Percentiles rank a stretch among this genome's conserved stretches.
These are phyloP conservation scores for Trametes polyzona DNA, from an alignment of 1,284 basidiomycete species.

Conservation along the genomic window DNA sequence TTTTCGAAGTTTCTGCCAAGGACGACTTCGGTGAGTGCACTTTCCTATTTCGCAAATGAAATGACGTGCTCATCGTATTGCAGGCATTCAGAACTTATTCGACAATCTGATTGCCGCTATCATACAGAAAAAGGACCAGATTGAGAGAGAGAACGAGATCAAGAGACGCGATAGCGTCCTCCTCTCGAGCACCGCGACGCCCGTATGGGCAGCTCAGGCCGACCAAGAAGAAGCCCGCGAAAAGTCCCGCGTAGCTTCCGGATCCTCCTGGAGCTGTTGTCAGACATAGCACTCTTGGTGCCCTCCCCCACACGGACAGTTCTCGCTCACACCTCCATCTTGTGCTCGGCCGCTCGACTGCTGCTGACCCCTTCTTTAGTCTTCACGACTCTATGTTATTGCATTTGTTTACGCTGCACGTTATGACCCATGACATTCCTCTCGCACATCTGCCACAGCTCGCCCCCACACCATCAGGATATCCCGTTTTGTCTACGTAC, in stretches of 20 bases:
- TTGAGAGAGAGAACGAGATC: slow-evolving; percentile 77
- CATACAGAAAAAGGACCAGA: slow-evolving; percentile 73
- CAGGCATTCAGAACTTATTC: slow-evolving; percentile 80
- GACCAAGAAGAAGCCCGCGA: slow-evolving; percentile 78
- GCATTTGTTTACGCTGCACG: slow-evolving; percentile 21
- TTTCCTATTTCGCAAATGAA: slow-evolving; percentile 10
- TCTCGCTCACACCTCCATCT: slow-evolving; percentile 2
- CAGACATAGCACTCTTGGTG: slow-evolving; percentile 39
- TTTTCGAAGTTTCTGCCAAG: slow-evolving; percentile 87
- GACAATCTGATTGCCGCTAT: slow-evolving; percentile 76
- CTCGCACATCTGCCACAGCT: slow-evolving; percentile 23
- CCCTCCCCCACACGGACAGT: slow-evolving; percentile 9
- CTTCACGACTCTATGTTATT: slow-evolving; percentile 33
- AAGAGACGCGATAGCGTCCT: slow-evolving; percentile 82
- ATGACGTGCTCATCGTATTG: background rate
- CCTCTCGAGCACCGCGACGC: slow-evolving; percentile 61
- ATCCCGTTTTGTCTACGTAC: slow-evolving; percentile 14
- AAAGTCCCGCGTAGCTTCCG: slow-evolving; percentile 55
- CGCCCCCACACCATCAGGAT: slow-evolving; percentile 21
- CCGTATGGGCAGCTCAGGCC: slow-evolving; percentile 77
- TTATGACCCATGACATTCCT: slow-evolving; percentile 25
- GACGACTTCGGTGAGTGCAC: slow-evolving; percentile 69
- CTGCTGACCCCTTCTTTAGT: slow-evolving; percentile 30
- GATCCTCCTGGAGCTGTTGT: slow-evolving; percentile 68
- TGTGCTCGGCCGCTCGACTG: slow-evolving; percentile 20